Evolutionary conservation across 305 asterid species (phyloP).

Genomic region (Fraxinus dipetala): DNA sequence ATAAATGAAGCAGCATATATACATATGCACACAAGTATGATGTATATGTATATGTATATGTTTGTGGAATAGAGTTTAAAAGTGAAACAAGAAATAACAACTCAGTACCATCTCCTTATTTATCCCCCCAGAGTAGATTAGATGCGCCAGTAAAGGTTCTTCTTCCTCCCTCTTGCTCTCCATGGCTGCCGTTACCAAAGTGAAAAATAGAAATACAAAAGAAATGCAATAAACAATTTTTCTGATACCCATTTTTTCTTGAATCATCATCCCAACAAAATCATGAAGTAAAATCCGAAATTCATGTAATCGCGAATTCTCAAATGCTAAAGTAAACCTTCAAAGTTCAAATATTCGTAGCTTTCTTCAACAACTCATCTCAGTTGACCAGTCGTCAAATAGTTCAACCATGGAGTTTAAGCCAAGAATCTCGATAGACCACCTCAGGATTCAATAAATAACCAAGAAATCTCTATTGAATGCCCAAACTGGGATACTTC

Average conservation of each 20-base stretch:
- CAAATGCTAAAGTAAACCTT: neutral
- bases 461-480: conserved; percentile 17
- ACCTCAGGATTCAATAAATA: conserved; percentile 21
- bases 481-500: conserved; percentile 14
- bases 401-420: conserved; percentile 21
- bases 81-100: conserved; percentile 13
- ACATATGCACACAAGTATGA: neutral
- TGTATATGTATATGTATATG: neutral
- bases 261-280: conserved; percentile 19
- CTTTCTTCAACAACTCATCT: conserved; percentile 20
- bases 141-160: conserved; percentile 41
- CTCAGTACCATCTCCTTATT: conserved; percentile 53
- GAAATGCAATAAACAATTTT: conserved; percentile 35
- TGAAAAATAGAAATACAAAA: conserved; percentile 40
- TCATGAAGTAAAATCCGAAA: neutral
- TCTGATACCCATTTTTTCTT: conserved; percentile 43
- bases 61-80: neutral
- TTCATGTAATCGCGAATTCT: neutral
- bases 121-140: conserved; percentile 42
- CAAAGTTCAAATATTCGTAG: conserved; percentile 23
- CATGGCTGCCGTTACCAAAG: conserved; percentile 33
- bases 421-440: conserved; percentile 24
- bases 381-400: conserved; percentile 23
- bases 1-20: neutral
- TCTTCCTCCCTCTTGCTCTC: conserved; percentile 42